Conservation (phyloP, 2,329 filamentous ascomycete species). For the Fonsecaea erecta region DNA sequence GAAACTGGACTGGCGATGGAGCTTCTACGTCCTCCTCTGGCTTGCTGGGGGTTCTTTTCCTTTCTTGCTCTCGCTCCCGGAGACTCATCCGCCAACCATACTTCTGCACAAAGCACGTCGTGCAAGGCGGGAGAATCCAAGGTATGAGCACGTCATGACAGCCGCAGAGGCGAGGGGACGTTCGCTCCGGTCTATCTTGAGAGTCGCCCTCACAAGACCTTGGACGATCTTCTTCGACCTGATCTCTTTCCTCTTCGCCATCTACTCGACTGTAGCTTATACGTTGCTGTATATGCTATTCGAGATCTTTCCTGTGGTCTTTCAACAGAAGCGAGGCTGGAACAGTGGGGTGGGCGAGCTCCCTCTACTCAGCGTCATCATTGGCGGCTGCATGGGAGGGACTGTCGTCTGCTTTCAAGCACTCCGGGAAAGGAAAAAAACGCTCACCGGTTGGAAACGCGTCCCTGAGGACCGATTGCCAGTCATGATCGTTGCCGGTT, state of each 20-base stretch:
- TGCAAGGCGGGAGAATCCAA: slow-evolving; percentile 29
- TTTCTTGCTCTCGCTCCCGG: slow-evolving; percentile 42
- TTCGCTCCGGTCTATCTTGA: too few species aligned
- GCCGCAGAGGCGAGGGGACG: too few species aligned
- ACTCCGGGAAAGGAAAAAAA: too few species aligned
- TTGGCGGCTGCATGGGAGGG: slow-evolving; percentile 50
- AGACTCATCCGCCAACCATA: slow-evolving; percentile 46
- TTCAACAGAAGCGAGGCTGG: slow-evolving; percentile 52
- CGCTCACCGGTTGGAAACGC: slow-evolving; percentile 42
- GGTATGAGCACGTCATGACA: too few species aligned
- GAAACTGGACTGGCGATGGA: slow-evolving; percentile 51
- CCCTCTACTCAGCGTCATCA: slow-evolving; percentile 51
- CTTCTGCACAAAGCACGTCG: slow-evolving; percentile 45
- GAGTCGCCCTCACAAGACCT: too few species aligned
- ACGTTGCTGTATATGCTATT: slow-evolving; percentile 37
- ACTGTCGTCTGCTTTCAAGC: slow-evolving; percentile 47
- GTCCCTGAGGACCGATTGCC: slow-evolving; percentile 49
- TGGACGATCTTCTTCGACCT: too few species aligned
- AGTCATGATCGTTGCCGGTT: slow-evolving; percentile 51
- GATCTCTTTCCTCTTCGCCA: too few species aligned
- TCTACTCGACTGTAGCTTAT: slow-evolving; percentile 41
- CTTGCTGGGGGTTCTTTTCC: slow-evolving; percentile 40
- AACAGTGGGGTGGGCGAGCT: slow-evolving; percentile 48
- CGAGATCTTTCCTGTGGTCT: slow-evolving; percentile 42
- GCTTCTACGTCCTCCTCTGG: slow-evolving; percentile 50